Base-by-base conservation (phyloP, 2,329 filamentous ascomycete genomes). In the Fusarium pilosicola region DNA sequence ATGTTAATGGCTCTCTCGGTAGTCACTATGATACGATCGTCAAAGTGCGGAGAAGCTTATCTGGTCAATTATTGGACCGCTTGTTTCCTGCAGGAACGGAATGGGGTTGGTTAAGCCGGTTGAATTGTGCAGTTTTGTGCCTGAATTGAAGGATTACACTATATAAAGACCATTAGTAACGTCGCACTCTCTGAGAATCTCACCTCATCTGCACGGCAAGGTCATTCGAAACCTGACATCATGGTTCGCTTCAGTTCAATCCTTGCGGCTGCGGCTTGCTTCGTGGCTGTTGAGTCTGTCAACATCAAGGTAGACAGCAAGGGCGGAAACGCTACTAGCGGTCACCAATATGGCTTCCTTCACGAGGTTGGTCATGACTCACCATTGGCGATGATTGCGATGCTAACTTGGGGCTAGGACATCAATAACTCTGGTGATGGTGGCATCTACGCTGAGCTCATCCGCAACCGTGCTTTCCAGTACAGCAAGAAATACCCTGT, bases 391-490 rank as follows among this genome's bases (percentile, higher is more conserved):
- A 15, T 7, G 5, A 2, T 7, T 7, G 7, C 0, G 15, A 4
- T 9, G 20, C 65, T 68, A 8, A 68, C 36, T 14, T 7, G 6
- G 6, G 10, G 17, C 1, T 15, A 89, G 87, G 88, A 90, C 61
- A 91, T 91, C 79, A 90, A 90, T 80, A 89, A 92, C 79, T 91
- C 89, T 5, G 91, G 92, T 6, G 92, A 94, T 77, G 92, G 92
- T 28, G 92, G 92, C 10, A 88, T 94, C 70, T 94, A 94, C 78
- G 92, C 90, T 55, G 91, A 94, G 77, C 81, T 94, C 63, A 88
- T 94, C 64, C 88, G 87, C 58, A 94, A 94, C 80, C 87, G 91
- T 55, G 92, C 91, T 17, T 93, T 94, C 77, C 92, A 94, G 80
- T 83, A 83, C 61, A 85, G 83, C 67, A 80, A 82, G 26, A 74